Evolutionary conservation across 768 basidiomycete species (phyloP).

Genomic region (Suillus alpinus): DNA sequence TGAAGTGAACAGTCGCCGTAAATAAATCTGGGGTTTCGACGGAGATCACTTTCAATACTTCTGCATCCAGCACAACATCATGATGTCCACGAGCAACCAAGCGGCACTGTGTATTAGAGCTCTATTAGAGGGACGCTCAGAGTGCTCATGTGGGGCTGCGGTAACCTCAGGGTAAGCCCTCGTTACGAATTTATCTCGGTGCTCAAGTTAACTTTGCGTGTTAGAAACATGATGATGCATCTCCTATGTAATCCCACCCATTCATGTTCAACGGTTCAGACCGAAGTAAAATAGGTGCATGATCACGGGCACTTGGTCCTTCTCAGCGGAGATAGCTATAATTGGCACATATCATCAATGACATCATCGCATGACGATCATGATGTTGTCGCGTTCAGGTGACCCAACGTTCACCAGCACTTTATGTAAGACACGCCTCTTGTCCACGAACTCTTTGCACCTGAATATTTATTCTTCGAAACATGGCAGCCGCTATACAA

Average conservation of each 20-base stretch:
- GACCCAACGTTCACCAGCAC: not conserved
- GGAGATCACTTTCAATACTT: not conserved
- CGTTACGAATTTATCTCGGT: not conserved
- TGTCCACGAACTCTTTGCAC: not conserved
- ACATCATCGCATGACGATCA: not conserved
- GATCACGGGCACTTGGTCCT: not conserved
- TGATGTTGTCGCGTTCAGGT: not conserved
- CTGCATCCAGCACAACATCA: not conserved
- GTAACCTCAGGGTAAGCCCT: not conserved
- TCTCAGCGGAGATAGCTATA: not conserved
- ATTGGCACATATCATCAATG: not conserved
- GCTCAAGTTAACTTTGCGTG: not conserved
- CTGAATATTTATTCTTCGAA: not conserved
- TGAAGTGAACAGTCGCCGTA: not conserved
- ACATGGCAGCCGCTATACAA: conserved; percentile 10
- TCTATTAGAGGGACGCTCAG: not conserved
- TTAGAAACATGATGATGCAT: not conserved
- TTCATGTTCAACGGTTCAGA: not conserved
- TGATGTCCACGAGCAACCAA: not conserved
- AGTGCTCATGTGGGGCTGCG: not conserved
- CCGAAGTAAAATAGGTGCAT: not conserved
- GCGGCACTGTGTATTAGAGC: not conserved
- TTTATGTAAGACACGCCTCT: too few species aligned
- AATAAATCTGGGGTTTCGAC: not conserved
- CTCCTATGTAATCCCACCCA: not conserved